These are phyloP conservation scores for Neolentinus lepideus DNA, from an alignment of 1,284 basidiomycete species.

Conservation along the genomic window DNA sequence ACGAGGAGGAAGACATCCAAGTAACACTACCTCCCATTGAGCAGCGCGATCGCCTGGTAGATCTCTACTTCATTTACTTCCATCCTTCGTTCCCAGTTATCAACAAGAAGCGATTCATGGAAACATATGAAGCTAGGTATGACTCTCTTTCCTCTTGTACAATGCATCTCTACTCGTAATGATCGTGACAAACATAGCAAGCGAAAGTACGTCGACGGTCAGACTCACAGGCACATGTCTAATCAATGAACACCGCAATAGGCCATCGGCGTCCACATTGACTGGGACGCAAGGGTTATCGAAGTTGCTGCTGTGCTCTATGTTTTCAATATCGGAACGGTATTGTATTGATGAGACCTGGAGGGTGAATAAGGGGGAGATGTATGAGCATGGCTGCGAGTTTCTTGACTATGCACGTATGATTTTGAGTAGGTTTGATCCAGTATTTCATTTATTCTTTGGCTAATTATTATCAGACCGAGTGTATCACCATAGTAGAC, in stretches of 20 bases:
- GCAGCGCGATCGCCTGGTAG: constrained; percentile 60
- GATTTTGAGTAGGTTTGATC: constrained; percentile 48
- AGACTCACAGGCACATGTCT: background rate
- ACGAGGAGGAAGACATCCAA: constrained; percentile 27
- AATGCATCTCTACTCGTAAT: background rate
- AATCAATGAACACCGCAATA: background rate
- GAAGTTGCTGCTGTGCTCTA: constrained; percentile 61
- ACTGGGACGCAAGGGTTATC: constrained; percentile 16
- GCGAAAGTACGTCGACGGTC: background rate
- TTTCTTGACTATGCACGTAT: constrained; percentile 61
- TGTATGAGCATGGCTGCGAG: constrained; percentile 25
- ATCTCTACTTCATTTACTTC: constrained; percentile 74
- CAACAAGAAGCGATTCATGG: constrained; percentile 64
- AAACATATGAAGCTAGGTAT: constrained; percentile 55
- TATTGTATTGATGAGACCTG: constrained; percentile 35
- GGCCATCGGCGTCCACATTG: background rate
- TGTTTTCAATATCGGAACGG: constrained; percentile 74
- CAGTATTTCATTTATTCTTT: background rate
- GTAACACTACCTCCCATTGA: constrained; percentile 48
- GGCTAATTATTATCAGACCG: constrained; percentile 34
- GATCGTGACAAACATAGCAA: background rate
- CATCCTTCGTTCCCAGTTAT: constrained; percentile 76
- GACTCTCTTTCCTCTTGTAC: constrained; percentile 10
- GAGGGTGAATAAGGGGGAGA: background rate
- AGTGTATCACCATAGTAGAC: constrained; percentile 56